A percentile compares a stretch with the other conserved stretches of the same genome.
Evolutionary conservation across 129 eudicot genomes (phyloP).

Genomic region (Ambrosia artemisiifolia): DNA sequence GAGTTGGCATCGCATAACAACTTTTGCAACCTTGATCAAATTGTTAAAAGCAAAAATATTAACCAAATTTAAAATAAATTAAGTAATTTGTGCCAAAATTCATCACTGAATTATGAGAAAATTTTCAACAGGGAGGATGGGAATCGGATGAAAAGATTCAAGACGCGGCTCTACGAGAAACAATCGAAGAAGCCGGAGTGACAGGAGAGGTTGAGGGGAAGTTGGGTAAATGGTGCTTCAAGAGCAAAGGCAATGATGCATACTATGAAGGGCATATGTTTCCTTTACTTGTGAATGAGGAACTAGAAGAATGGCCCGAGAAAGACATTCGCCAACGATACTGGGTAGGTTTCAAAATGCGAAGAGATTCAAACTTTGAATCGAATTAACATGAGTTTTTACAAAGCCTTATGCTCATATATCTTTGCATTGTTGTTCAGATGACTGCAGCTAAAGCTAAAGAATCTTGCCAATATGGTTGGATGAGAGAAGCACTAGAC

Average conservation of each 20-base stretch:
- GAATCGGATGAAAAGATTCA: conserved; percentile 72
- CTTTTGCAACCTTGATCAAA: too few relatives aligned
- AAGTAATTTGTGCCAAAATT: not conserved
- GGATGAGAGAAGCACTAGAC: conserved; percentile 80
- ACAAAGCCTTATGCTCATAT: conserved; percentile 9
- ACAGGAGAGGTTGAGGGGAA: conserved; percentile 53
- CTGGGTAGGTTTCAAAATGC: conserved; percentile 52
- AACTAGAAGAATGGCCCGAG: conserved; percentile 78
- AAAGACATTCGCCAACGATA: conserved; percentile 51
- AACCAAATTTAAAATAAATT: too few relatives aligned
- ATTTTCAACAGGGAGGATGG: conserved; percentile 79
- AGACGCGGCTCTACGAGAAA: conserved; percentile 72
- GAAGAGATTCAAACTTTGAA: conserved; percentile 1
- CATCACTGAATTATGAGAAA: not conserved
- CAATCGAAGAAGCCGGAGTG: conserved; percentile 87
- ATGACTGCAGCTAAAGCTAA: conserved; percentile 51
- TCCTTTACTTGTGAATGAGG: conserved; percentile 48
- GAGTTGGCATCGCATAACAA: too few relatives aligned
- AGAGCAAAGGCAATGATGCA: conserved; percentile 73
- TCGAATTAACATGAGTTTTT: not conserved
- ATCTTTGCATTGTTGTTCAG: conserved; percentile 22
- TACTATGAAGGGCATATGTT: conserved; percentile 71
- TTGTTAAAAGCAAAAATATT: too few relatives aligned
- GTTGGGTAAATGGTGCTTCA: conserved; percentile 71
- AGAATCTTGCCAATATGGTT: conserved; percentile 43